Base-by-base conservation (phyloP, 1,284 basidiomycete genomes). In the Naganishia cerealis region DNA sequence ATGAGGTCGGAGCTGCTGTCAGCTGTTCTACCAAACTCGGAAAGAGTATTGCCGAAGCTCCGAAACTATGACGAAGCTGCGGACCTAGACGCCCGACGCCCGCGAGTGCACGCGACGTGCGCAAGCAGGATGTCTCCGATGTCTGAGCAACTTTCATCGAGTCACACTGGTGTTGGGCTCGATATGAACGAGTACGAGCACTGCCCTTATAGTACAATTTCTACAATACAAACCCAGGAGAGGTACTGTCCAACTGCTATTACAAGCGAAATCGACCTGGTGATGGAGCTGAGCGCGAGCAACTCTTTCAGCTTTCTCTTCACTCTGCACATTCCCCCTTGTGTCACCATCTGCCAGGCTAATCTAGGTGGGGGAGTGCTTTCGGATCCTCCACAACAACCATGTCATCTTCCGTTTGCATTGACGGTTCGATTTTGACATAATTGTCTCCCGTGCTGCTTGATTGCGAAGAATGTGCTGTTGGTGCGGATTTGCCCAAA, bases 391-490 rank as follows among this genome's bases (percentile, higher is more conserved):
- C 48, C 38, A 63, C 61, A 2, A 63, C 50, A 6, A 63, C 61
- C 61, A 63, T 63, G 26, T 63, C 61, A 38, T 63, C 61, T n/a
- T 63, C 61, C 24, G 29, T 39, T 15, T 21, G 40, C 26, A 39
- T 39, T 6, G 39, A 48, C 12, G 2, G n/a, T 21, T 42, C 61
- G 13, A 63, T 52, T 53, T 63, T 29, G 29, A 63, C 61, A 24
- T 40, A 63, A 63, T 63, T 63, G 38, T 63, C 61, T 13, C 50
- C 61, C 7, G 61, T 54, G 50, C 61, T 63, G 50, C 50, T 63
- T 24, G 61, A 54, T 29, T 46, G 50, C 9, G 61, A 54, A 3
- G 61, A 63, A 26, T 40, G n/a, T 3, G 24, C 50, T 13, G 61
- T 39, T 16, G 61, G 38, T 26, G 50, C 50, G 7, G 52, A 53